Evolutionary conservation across 1,284 basidiomycete genomes (phyloP).

Genomic region (Leccinum brunneo-olivaceum): DNA sequence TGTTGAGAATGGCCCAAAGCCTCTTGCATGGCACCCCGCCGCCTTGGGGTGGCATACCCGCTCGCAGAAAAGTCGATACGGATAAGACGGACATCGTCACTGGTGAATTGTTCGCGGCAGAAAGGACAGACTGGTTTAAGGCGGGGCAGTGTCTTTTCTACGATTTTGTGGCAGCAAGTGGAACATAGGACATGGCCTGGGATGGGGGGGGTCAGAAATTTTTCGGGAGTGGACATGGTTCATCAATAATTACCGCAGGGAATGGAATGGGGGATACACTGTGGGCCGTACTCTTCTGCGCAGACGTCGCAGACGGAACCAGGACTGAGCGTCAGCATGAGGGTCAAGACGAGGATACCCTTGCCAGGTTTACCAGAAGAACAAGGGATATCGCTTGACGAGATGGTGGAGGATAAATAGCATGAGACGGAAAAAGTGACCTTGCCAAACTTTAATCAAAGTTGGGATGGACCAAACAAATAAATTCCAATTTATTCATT

Average conservation of each 20-base stretch:
- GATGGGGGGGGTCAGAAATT: conserved; percentile 11
- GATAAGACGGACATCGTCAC: conserved; percentile 62
- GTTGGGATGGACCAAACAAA: conserved; percentile 29
- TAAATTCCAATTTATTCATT: not conserved
- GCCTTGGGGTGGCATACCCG: conserved; percentile 58
- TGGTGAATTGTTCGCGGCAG: conserved; percentile 67
- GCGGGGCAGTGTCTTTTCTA: conserved; percentile 68
- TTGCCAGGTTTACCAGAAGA: conserved; percentile 31
- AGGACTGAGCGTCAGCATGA: conserved; percentile 71
- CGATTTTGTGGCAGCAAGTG: conserved; percentile 66
- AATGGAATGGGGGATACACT: conserved; percentile 68
- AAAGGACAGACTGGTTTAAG: conserved; percentile 68
- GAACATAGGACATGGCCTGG: conserved; percentile 72
- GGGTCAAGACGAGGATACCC: conserved; percentile 33
- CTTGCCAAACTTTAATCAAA: conserved; percentile 23
- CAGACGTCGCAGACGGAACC: conserved; percentile 80
- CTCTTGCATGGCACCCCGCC: conserved; percentile 42
- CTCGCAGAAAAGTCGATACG: conserved; percentile 65
- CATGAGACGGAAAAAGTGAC: conserved; percentile 25
- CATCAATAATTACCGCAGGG: conserved; percentile 54
- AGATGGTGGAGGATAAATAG: conserved; percentile 32
- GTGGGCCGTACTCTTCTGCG: conserved; percentile 72
- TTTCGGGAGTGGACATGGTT: not conserved
- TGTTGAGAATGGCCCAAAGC: conserved; percentile 41
- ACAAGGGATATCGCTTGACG: conserved; percentile 31